These are phyloP conservation scores for Backusella luteola DNA, from an alignment of 192 early-diverging fungal species.

Conservation along the genomic window DNA sequence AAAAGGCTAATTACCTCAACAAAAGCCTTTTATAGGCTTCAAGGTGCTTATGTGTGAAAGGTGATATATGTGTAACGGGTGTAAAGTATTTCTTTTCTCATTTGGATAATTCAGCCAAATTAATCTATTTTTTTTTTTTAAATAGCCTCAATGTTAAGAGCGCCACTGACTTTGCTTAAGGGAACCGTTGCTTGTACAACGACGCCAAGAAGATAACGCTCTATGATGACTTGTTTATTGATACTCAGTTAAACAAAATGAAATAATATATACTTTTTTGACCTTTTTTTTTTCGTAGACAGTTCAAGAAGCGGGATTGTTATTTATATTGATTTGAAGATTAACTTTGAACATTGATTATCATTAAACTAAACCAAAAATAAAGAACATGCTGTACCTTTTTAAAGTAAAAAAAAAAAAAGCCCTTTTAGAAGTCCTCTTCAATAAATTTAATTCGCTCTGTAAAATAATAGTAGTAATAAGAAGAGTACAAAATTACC, in stretches of 20 bases:
- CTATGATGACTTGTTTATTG: not conserved
- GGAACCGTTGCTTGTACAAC: not conserved
- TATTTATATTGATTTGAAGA: not conserved
- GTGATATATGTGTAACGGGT: not conserved
- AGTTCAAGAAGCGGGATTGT: not conserved
- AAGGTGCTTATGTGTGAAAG: not conserved
- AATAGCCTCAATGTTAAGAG: not conserved
- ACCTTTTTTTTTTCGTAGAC: not conserved
- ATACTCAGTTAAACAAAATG: not conserved
- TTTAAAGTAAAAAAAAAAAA: not conserved
- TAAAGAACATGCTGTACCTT: not conserved
- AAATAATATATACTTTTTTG: not conserved
- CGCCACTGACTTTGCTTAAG: conserved; percentile 1
- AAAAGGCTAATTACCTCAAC: not conserved
- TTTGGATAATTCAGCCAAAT: conserved; percentile 10
- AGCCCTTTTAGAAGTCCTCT: not conserved
- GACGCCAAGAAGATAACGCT: not conserved
- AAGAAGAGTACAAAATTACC: not conserved
- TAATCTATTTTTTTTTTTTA: not conserved
- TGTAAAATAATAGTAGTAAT: not conserved
- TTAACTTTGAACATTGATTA: not conserved
- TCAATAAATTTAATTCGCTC: not conserved
- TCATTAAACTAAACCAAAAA: not conserved
- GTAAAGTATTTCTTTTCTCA: not conserved
- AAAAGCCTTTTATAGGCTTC: not conserved